These are phyloP conservation scores for Kwoniella mangroviensis DNA, from an alignment of 768 basidiomycete genomes.

Conservation along the genomic window DNA sequence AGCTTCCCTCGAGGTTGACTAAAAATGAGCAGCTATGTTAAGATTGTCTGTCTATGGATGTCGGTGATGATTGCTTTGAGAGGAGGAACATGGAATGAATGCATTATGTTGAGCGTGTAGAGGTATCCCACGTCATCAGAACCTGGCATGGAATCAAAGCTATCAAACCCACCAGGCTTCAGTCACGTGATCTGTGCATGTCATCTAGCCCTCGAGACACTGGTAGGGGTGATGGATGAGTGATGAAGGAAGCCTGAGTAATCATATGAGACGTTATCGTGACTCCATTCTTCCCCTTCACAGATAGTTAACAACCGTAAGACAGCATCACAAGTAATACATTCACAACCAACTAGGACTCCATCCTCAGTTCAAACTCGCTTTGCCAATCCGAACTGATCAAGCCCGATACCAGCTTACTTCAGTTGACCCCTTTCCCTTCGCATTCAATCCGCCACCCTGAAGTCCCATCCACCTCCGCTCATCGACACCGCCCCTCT, in stretches of 20 bases:
- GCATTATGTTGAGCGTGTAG: slow-evolving; percentile 11
- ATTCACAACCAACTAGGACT: no score
- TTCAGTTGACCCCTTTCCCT: background rate
- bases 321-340: no score
- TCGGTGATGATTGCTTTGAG: background rate
- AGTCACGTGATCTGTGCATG: background rate
- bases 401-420: no score
- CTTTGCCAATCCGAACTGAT: background rate
- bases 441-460: slow-evolving; percentile 17
- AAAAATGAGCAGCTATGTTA: no score
- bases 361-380: no score
- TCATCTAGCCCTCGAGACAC: background rate
- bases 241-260: no score
- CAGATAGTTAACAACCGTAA: no score
- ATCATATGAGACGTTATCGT: no score
- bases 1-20: background rate
- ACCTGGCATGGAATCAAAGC: slow-evolving; percentile 4
- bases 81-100: background rate
- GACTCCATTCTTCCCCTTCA: no score
- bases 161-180: background rate
- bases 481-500: background rate
- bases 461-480: slow-evolving; percentile 16
- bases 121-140: background rate
- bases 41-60: no score
- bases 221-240: no score